Conservation (phyloP, 2,329 filamentous ascomycete genomes). For the Venturia aucupariae region DNA sequence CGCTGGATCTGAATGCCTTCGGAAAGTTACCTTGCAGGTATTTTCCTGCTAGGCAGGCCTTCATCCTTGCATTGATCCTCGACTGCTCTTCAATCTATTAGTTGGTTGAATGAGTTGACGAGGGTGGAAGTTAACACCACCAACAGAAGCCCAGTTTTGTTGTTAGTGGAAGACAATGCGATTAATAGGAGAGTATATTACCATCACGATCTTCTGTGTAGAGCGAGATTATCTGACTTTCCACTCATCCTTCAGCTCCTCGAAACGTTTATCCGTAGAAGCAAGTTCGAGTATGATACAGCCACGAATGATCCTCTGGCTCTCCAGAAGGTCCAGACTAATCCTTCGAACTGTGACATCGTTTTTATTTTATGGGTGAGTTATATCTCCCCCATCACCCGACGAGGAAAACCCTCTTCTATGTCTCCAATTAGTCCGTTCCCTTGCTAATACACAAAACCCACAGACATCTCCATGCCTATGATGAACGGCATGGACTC, state of each 20-base stretch:
- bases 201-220: neutral
- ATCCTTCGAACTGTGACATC: neutral
- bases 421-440: too few species aligned
- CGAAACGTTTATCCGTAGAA: constrained; percentile 27
- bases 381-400: too few species aligned
- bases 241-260: constrained; percentile 21
- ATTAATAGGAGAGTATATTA: constrained; percentile 26
- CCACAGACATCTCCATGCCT: constrained; percentile 30
- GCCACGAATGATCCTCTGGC: constrained; percentile 30
- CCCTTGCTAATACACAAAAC: too few species aligned
- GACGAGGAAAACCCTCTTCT: too few species aligned
- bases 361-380: too few species aligned
- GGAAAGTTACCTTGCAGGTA: neutral
- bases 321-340: constrained; percentile 19
- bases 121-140: neutral
- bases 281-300: constrained; percentile 23
- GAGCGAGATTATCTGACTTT: too few species aligned
- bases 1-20: neutral
- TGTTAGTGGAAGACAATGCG: constrained; percentile 32
- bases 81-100: neutral
- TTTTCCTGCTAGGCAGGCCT: neutral
- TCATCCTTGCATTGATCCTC: neutral
- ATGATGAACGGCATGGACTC: constrained; percentile 33
- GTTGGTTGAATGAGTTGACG: neutral
- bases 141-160: constrained; percentile 13